A percentile compares a stretch with the other conserved stretches of the same genome.
Evolutionary conservation across 768 basidiomycete genomes (phyloP).

Genomic region (Kwoniella newhampshirensis): DNA sequence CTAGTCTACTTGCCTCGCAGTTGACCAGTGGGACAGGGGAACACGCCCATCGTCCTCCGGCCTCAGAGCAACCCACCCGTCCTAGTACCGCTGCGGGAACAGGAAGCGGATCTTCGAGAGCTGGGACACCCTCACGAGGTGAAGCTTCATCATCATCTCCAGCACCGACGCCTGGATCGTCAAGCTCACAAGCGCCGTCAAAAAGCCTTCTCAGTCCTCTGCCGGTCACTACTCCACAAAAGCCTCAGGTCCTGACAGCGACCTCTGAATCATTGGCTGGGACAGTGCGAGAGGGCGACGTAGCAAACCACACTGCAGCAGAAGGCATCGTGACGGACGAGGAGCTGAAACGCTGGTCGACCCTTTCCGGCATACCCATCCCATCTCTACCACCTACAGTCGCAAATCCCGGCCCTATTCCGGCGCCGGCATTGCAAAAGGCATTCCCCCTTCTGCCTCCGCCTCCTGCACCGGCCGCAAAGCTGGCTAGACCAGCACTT

Average conservation of each 20-base stretch:
- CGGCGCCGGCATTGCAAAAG: slow-evolving; percentile 4
- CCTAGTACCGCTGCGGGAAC: neutral
- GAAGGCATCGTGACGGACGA: slow-evolving; percentile 29
- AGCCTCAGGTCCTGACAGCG: slow-evolving; percentile 9
- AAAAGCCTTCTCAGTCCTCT: slow-evolving; percentile 15
- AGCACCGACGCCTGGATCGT: slow-evolving; percentile 1
- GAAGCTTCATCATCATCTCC: slow-evolving; percentile 5
- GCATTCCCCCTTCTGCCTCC: slow-evolving; percentile 23
- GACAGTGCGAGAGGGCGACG: slow-evolving; percentile 29
- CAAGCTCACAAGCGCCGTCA: neutral
- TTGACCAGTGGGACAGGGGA: slow-evolving; percentile 8
- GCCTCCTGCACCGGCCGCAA: slow-evolving; percentile 18
- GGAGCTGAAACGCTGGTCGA: slow-evolving; percentile 36
- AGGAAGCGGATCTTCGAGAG: slow-evolving; percentile 9
- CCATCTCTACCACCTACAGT: slow-evolving; percentile 3
- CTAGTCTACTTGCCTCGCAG: slow-evolving; percentile 32
- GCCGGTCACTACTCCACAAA: slow-evolving; percentile 14
- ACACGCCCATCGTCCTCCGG: slow-evolving; percentile 1
- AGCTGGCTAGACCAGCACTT: slow-evolving; percentile 17
- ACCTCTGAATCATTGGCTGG: slow-evolving; percentile 19
- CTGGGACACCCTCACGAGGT: slow-evolving; percentile 4
- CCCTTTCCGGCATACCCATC: slow-evolving; percentile 28
- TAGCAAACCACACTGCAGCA: slow-evolving; percentile 27
- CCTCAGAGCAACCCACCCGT: too few relatives aligned
- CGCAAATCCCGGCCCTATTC: neutral